Evolutionary conservation across 129 eudicot species (phyloP).

Genomic region (Ambrosia artemisiifolia): DNA sequence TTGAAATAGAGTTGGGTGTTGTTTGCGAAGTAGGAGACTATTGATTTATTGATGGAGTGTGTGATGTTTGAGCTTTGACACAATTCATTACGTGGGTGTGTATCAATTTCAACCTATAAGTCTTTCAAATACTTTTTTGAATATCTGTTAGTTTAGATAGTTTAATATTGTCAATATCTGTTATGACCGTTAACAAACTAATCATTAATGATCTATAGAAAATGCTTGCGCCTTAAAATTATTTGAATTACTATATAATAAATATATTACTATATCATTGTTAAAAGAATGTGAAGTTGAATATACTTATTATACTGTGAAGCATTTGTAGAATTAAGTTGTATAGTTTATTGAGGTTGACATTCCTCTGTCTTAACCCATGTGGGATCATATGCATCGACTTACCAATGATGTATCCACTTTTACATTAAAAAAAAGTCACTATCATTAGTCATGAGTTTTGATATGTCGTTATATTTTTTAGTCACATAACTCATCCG

Average conservation of each 20-base stretch:
- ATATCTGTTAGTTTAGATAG: background rate
- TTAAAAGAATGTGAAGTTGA: background rate
- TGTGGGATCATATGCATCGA: background rate
- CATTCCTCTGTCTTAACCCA: background rate
- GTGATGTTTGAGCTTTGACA: no score
- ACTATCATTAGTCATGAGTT: background rate
- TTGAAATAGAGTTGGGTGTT: no score
- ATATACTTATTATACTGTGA: background rate
- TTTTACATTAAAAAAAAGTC: background rate
- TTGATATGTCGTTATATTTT: no score
- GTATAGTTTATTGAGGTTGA: slow-evolving; percentile 14
- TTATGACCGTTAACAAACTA: background rate
- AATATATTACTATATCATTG: background rate
- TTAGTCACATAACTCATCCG: no score
- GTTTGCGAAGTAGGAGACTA: no score
- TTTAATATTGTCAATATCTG: background rate
- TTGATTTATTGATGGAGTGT: no score
- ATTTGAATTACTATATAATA: no score
- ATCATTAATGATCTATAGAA: background rate
- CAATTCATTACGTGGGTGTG: no score
- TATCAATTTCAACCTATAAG: no score
- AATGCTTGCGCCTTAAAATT: background rate
- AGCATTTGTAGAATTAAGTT: background rate
- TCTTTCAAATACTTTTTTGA: no score
- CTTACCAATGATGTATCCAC: background rate